Conservation (phyloP, 1,284 basidiomycete genomes). For the Phylloporus sp. region DNA sequence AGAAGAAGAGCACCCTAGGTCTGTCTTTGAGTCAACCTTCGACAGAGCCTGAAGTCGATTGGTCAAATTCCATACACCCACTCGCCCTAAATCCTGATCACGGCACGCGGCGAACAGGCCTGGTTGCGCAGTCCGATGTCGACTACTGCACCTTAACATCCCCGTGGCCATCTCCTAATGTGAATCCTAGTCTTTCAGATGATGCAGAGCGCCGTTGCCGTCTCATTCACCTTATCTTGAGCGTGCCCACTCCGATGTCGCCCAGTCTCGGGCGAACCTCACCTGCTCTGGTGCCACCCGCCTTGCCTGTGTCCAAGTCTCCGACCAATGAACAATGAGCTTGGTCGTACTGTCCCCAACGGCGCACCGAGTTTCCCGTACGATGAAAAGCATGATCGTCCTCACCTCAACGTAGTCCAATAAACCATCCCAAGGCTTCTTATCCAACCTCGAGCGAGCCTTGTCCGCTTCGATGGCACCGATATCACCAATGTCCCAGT, state of each 20-base stretch:
- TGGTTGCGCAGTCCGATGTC: neutral
- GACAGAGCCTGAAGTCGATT: neutral
- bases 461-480: neutral
- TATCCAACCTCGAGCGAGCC: neutral
- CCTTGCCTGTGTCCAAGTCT: no score
- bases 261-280: no score
- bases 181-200: no score
- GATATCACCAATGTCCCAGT: conserved; percentile 1
- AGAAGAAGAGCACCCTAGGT: neutral
- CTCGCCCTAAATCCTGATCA: neutral
- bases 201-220: no score
- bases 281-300: no score
- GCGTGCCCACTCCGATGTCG: no score
- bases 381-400: neutral
- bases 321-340: no score
- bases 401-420: neutral
- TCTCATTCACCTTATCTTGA: no score
- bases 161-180: no score
- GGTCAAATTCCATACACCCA: neutral
- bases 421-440: neutral
- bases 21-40: neutral
- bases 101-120: no score
- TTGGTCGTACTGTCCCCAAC: no score
- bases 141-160: neutral
- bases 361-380: no score